phyloP scores from a whole-genome alignment of 2,329 filamentous ascomycete genomes.

The Blastomyces emzantsi region DNA sequence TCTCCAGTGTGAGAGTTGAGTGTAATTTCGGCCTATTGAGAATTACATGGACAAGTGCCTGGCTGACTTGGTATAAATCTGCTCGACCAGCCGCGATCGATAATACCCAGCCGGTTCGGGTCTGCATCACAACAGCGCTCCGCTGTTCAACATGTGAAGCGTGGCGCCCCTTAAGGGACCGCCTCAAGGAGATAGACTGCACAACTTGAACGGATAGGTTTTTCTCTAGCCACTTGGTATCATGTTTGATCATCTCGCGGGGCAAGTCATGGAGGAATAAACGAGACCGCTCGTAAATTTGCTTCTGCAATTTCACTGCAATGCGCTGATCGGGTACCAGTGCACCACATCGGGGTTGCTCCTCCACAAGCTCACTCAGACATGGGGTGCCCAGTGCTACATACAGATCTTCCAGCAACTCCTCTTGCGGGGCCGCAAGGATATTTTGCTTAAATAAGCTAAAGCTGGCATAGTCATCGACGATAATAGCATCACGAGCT shows the following conservation, averaged over 20 bases:
- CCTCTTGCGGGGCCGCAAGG: conserved; percentile 83
- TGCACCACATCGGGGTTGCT: conserved; percentile 64
- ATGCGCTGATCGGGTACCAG: conserved; percentile 56
- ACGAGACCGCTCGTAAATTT: conserved; percentile 78
- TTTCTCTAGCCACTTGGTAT: conserved; percentile 83
- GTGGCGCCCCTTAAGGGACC: conserved; percentile 62
- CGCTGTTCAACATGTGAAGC: conserved; percentile 65
- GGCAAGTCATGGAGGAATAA: conserved; percentile 83
- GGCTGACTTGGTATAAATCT: conserved; percentile 87
- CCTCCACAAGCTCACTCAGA: conserved; percentile 68
- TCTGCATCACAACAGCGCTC: conserved; percentile 58
- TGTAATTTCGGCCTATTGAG: conserved; percentile 77
- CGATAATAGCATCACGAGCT: conserved; percentile 63
- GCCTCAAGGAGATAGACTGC: conserved; percentile 64
- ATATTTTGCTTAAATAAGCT: conserved; percentile 78
- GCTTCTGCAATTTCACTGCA: conserved; percentile 63
- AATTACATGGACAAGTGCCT: conserved; percentile 72
- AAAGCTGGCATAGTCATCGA: conserved; percentile 85
- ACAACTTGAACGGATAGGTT: conserved; percentile 72
- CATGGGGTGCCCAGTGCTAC: conserved; percentile 65
- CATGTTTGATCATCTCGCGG: conserved; percentile 70
- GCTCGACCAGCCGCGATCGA: conserved; percentile 64
- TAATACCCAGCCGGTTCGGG: conserved; percentile 54
- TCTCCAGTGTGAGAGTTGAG: conserved; percentile 83
- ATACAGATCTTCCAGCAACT: conserved; percentile 77